Evolutionary conservation across 2,329 filamentous ascomycete species (phyloP), one percentile per base, ranked within the genome.

Genomic region (Trichoderma brevicompactum): DNA sequence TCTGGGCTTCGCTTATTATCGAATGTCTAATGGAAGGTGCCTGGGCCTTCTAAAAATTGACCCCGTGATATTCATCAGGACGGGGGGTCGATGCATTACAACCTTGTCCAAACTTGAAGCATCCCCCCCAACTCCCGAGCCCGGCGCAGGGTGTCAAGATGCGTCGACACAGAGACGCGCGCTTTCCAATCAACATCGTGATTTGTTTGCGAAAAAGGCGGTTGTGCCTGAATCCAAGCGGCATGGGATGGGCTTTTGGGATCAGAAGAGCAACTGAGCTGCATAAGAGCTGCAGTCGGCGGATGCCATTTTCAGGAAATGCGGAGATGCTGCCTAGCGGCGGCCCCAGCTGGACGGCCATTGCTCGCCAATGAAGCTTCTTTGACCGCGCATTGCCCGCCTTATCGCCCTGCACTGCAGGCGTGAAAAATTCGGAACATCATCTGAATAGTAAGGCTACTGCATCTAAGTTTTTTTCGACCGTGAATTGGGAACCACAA

Each of bases 251-350:
- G 2, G 23, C 23, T 5, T 5, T 28, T 28, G 23, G 23, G 17
- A 32, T 17, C 9, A 28, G 38, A 38, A 52, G 32, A 50, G 36
- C 48, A 52, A 32, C 34, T 28, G 34, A 50, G 19, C 44, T 3
- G 58, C 50, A 52, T 55, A 19, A 34, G 38, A 17, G 23, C 40
- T 56, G 50, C 53, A 64, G 61, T 43, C 58, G 58, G 58, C 58
- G 58, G 46, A 52, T 61, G 46, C 58, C 58, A 34, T 17, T 43
- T 52, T 43, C 15, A 61, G 48, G 49, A 53, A 55, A 52, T 61
- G 58, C 58, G 58, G 58, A 61, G 58, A 52, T 43, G 48, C 58
- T 61, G 58, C 58, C 58, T 52, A n/a, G 58, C 13, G 36, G 23
- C 34, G 43, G 56, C 56, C 43, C 44, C 56, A 28, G 34, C 17